Conservation (phyloP, 805 yeast species). For the Isabelozyma heimii region DNA sequence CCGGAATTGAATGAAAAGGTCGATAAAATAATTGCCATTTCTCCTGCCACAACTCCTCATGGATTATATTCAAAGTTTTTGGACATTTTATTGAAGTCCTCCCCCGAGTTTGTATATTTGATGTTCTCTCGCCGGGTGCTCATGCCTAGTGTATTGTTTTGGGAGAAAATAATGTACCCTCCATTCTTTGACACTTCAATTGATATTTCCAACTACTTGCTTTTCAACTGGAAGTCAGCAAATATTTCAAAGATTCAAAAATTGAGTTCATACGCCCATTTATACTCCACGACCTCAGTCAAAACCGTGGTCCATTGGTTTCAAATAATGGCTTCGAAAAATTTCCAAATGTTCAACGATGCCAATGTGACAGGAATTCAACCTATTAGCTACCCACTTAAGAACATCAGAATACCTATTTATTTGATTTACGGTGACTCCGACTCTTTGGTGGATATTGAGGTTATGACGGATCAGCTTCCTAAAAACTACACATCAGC, state of each 20-base stretch:
- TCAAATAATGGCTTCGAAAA: constrained; percentile 73
- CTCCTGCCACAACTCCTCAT: constrained; percentile 93
- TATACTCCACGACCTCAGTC: constrained; percentile 89
- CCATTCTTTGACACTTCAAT: constrained; percentile 70
- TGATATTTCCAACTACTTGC: constrained; percentile 61
- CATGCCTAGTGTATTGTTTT: constrained; percentile 72
- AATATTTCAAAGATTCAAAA: constrained; percentile 77
- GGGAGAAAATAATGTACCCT: constrained; percentile 78
- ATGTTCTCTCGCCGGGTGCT: constrained; percentile 74
- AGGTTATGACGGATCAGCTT: constrained; percentile 65
- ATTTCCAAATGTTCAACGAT: constrained; percentile 90
- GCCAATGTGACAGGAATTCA: constrained; percentile 20
- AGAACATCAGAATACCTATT: constrained; percentile 57
- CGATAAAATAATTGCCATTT: constrained; percentile 69
- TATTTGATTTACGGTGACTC: constrained; percentile 72
- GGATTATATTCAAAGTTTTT: constrained; percentile 76
- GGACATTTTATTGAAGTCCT: constrained; percentile 69
- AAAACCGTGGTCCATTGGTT: constrained; percentile 96
- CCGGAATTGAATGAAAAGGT: constrained; percentile 58
- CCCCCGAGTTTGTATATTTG: constrained; percentile 68
- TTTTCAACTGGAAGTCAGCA: constrained; percentile 77
- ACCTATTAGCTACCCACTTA: constrained; percentile 39
- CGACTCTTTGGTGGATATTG: constrained; percentile 86
- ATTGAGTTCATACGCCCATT: constrained; percentile 75
- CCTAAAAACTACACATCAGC: constrained; percentile 52